Conservation (phyloP, 495 filamentous ascomycete genomes). For the Geopyxis carbonaria region DNA sequence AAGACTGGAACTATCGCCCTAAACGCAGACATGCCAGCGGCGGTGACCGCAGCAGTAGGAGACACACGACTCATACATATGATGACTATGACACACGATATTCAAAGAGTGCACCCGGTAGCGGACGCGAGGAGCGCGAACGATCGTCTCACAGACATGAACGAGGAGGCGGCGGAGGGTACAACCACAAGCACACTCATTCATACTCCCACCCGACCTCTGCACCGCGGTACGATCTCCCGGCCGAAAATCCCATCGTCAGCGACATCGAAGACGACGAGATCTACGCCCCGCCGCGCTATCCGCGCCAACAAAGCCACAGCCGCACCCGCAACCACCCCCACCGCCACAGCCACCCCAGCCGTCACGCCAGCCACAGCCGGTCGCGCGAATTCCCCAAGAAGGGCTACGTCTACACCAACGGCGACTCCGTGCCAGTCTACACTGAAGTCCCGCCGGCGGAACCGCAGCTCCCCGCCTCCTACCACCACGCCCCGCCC, state of each 20-base stretch:
- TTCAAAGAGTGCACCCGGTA: not conserved
- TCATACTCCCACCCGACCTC: not conserved
- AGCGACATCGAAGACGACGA: constrained; percentile 5
- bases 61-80: not conserved
- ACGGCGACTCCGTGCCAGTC: not conserved
- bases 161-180: not conserved
- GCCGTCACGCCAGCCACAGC: not conserved
- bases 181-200: not conserved
- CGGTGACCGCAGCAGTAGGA: too few relatives aligned
- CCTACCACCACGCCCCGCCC: not conserved
- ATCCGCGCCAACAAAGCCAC: not conserved
- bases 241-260: constrained; percentile 3
- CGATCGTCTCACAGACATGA: not conserved
- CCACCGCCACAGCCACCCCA: not conserved
- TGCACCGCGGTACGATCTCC: not conserved
- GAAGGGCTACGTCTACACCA: not conserved
- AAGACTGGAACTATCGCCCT: constrained; percentile 2
- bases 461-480: constrained; percentile 1
- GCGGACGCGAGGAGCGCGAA: not conserved
- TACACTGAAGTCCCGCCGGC: not conserved
- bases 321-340: not conserved
- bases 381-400: not conserved
- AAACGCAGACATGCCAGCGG: constrained; percentile 2
- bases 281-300: not conserved
- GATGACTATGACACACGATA: not conserved